Conservation (phyloP, 352 stramenopile species). For the Globisporangium alternatum region DNA sequence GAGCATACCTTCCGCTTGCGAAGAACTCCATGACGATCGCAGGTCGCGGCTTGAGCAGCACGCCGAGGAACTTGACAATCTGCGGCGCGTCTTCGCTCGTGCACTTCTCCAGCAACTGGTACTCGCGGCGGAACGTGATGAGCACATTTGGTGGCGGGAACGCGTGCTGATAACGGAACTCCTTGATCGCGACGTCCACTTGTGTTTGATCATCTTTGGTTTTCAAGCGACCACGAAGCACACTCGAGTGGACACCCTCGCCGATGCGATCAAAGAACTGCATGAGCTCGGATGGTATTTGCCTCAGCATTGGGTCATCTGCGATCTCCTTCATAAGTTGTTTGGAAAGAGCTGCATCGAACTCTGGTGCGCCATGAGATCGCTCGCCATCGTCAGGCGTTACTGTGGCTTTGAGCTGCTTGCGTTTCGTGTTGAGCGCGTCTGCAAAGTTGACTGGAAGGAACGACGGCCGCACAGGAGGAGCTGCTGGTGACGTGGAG, state of each 20-base stretch:
- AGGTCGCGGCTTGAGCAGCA: conserved; percentile 25
- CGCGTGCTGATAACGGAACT: conserved; percentile 32
- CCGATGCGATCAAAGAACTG: conserved; percentile 21
- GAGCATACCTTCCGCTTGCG: conserved; percentile 23
- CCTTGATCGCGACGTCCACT: conserved; percentile 30
- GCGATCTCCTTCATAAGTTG: conserved; percentile 25
- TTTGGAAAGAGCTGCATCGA: conserved; percentile 7
- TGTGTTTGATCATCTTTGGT: neutral
- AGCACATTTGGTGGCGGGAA: conserved; percentile 31
- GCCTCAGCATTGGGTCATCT: conserved; percentile 10
- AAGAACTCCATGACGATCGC: conserved; percentile 37
- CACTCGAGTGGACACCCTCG: conserved; percentile 35
- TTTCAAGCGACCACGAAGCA: conserved; percentile 20
- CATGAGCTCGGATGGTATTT: conserved; percentile 15
- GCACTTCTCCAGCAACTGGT: conserved; percentile 23
- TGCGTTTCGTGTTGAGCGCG: conserved; percentile 35
- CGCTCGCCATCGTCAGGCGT: conserved; percentile 12
- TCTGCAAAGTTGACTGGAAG: conserved; percentile 28
- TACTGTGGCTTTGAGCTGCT: conserved; percentile 38
- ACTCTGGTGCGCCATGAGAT: neutral
- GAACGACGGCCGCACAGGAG: conserved; percentile 6
- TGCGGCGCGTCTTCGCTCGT: conserved; percentile 12
- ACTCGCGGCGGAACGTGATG: conserved; percentile 34
- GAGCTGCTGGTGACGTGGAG: conserved; percentile 3
- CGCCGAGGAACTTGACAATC: conserved; percentile 27